phyloP scores from a whole-genome alignment of 805 yeast species.

The Candida awuae region DNA sequence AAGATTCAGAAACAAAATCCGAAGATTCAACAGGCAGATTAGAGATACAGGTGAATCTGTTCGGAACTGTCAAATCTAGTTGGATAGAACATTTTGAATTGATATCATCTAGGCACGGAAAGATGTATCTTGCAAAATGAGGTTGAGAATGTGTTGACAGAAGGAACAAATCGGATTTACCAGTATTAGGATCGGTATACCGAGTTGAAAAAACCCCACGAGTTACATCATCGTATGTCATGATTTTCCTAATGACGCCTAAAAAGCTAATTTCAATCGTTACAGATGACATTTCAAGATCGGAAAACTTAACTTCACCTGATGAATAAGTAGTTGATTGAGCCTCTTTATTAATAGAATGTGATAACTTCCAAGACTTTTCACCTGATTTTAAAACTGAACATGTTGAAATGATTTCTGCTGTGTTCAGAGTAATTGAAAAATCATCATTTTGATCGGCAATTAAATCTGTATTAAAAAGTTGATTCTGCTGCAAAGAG shows the following conservation, averaged over 20 bases:
- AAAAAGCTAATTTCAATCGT: slow-evolving; percentile 32
- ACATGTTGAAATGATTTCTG: slow-evolving; percentile 34
- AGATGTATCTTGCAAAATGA: slow-evolving; percentile 48
- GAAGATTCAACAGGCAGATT: slow-evolving; percentile 34
- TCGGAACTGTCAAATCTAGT: slow-evolving; percentile 39
- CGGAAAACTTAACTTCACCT: slow-evolving; percentile 20
- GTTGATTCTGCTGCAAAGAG: slow-evolving; percentile 24
- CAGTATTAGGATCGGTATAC: slow-evolving; percentile 43
- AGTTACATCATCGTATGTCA: slow-evolving; percentile 49
- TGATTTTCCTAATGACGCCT: slow-evolving; percentile 44
- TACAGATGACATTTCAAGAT: slow-evolving; percentile 5
- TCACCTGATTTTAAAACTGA: slow-evolving; percentile 11
- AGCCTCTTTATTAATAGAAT: slow-evolving; percentile 28
- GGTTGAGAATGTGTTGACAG: slow-evolving; percentile 73
- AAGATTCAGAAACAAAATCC: slow-evolving; percentile 12
- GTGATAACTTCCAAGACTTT: slow-evolving; percentile 9
- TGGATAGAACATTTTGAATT: slow-evolving; percentile 43
- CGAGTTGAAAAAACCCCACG: slow-evolving; percentile 63
- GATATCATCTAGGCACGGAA: slow-evolving; percentile 67
- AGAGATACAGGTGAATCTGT: slow-evolving; percentile 42
- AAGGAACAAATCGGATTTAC: slow-evolving; percentile 42
- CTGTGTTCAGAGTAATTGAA: slow-evolving; percentile 32
- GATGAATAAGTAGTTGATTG: slow-evolving; percentile 29
- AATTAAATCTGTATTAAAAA: slow-evolving; percentile 2
- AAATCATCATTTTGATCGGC: slow-evolving; percentile 12